These are phyloP conservation scores for Cokeromyces recurvatus DNA, from an alignment of 371 early-diverging fungal genomes.

Conservation along the genomic window DNA sequence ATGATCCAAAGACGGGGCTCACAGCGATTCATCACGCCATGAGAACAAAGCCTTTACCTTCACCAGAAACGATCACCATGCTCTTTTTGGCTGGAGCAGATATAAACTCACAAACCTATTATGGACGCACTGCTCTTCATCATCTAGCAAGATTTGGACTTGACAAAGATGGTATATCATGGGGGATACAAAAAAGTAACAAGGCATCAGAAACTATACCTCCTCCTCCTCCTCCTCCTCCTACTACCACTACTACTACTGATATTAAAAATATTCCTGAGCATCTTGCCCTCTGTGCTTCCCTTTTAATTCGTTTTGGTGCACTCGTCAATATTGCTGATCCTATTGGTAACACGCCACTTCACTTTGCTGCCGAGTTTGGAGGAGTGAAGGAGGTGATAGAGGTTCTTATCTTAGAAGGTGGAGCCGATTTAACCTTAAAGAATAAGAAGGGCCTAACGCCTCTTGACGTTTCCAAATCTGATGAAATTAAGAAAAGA, in stretches of 20 bases:
- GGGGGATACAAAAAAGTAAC: conserved; percentile 45
- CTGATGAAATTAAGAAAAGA: conserved; percentile 21
- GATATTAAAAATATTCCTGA: conserved; percentile 13
- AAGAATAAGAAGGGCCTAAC: conserved; percentile 52
- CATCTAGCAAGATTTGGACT: conserved; percentile 56
- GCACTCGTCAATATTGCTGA: conserved; percentile 58
- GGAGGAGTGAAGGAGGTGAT: conserved; percentile 54
- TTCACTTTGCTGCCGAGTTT: conserved; percentile 67
- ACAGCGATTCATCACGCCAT: conserved; percentile 66
- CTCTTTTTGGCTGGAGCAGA: conserved; percentile 65
- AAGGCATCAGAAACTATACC: conserved; percentile 1
- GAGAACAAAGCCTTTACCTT: conserved; percentile 55
- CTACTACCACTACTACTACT: not conserved
- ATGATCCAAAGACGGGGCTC: conserved; percentile 60
- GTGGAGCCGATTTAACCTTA: conserved; percentile 38
- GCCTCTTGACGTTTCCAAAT: conserved; percentile 46
- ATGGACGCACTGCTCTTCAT: conserved; percentile 62
- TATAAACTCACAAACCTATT: conserved; percentile 59
- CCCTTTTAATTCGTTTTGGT: conserved; percentile 51
- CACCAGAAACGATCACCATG: conserved; percentile 55
- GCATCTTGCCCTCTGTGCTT: conserved; percentile 48
- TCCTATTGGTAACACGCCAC: conserved; percentile 59
- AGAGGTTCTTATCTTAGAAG: conserved; percentile 44
- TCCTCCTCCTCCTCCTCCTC: not conserved
- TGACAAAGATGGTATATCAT: conserved; percentile 33